phyloP scores from a whole-genome alignment of 805 yeast genomes.

The Wickerhamomyces subpelliculosus region DNA sequence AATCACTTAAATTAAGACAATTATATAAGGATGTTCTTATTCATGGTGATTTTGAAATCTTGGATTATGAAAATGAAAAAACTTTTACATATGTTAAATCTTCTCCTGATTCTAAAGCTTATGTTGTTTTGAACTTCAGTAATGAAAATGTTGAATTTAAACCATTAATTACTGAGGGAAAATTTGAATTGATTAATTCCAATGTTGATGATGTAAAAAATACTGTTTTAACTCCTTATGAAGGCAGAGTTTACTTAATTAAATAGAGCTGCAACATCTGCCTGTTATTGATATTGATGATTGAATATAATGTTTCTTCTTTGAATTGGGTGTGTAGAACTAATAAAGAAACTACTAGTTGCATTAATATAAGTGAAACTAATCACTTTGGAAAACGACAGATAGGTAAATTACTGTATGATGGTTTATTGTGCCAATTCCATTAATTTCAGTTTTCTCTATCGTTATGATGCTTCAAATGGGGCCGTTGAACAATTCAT shows the following conservation, averaged over 20 bases:
- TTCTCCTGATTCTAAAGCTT: conserved; percentile 24
- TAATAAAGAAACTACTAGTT: no score
- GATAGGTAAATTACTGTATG: no score
- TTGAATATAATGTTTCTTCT: no score
- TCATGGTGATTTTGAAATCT: conserved; percentile 38
- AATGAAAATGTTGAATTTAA: conserved; percentile 25
- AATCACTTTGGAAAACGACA: no score
- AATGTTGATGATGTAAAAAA: conserved; percentile 22
- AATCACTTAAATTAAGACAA: conserved; percentile 37
- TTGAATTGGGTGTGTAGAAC: no score
- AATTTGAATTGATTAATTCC: conserved; percentile 25
- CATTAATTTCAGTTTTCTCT: no score
- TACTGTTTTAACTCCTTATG: conserved; percentile 33
- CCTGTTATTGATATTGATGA: no score
- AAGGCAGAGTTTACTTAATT: conserved; percentile 34
- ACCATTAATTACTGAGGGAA: conserved; percentile 22
- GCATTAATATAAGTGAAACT: no score
- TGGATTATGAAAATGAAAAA: conserved; percentile 36
- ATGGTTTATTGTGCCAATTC: no score
- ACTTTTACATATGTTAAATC: conserved; percentile 36
- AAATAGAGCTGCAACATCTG: no score
- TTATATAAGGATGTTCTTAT: conserved; percentile 34
- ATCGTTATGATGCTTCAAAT: no score
- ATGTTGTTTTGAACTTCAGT: conserved; percentile 38
- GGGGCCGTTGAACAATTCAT: no score